These are phyloP conservation scores for Mucuna pruriens DNA, from an alignment of 306 rosid species.

Conservation along the genomic window DNA sequence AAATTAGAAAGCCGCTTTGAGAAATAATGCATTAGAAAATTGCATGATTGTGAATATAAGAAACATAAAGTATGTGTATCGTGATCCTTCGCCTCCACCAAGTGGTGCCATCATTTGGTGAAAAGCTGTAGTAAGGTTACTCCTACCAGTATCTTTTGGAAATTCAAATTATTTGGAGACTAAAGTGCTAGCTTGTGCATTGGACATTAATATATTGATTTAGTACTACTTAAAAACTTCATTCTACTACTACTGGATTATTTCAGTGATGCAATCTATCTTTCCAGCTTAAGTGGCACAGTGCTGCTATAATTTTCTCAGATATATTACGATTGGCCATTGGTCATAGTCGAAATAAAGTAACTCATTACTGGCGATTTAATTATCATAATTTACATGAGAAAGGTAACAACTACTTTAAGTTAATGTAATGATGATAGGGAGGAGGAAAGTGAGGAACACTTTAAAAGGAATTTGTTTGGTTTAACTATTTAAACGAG, in stretches of 20 bases:
- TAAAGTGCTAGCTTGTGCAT: constrained; percentile 62
- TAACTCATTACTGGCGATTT: not conserved
- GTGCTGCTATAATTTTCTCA: constrained; percentile 16
- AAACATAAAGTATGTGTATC: constrained; percentile 25
- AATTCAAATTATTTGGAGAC: constrained; percentile 28
- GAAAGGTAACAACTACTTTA: not conserved
- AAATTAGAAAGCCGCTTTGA: constrained; percentile 44
- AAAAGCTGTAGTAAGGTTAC: constrained; percentile 4
- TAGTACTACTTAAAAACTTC: constrained; percentile 32
- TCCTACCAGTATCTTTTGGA: not conserved
- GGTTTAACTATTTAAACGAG: not conserved
- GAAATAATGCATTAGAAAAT: constrained; percentile 37
- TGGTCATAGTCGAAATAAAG: constrained; percentile 36
- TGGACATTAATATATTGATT: constrained; percentile 63
- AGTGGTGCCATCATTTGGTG: constrained; percentile 25
- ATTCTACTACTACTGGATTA: constrained; percentile 39
- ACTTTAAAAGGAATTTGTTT: not conserved
- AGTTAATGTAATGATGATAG: not conserved
- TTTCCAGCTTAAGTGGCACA: constrained; percentile 48
- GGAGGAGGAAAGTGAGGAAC: not conserved
- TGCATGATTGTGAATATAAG: constrained; percentile 38
- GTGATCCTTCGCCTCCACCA: constrained; percentile 45
- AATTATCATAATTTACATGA: not conserved
- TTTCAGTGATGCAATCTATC: constrained; percentile 62
- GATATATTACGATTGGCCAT: constrained; percentile 23